Conservation (phyloP, 257 asterid genomes). For the Ilex aquifolium region DNA sequence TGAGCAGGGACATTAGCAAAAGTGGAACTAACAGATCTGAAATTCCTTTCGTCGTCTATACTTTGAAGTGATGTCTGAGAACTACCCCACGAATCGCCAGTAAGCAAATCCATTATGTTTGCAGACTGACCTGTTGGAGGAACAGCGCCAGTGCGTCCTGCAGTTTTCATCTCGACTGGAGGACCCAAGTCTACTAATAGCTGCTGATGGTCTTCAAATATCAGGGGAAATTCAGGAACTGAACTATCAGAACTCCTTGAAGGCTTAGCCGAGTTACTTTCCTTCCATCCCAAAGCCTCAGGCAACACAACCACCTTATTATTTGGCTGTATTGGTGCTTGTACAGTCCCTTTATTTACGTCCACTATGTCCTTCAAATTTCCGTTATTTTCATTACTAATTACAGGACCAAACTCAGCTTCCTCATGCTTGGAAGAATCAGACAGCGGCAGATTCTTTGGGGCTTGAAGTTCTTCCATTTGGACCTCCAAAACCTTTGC, state of each 20-base stretch:
- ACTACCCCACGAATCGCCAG: not conserved
- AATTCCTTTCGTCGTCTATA: not conserved
- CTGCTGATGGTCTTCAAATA: not conserved
- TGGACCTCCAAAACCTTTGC: not conserved
- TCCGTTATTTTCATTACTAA: not conserved
- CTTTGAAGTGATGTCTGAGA: not conserved
- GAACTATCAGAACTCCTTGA: not conserved
- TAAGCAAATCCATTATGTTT: not conserved
- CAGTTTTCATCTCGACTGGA: not conserved
- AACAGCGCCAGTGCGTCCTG: not conserved
- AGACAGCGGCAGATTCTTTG: not conserved
- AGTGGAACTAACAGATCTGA: not conserved
- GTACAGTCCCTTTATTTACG: not conserved
- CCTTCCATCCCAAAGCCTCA: not conserved
- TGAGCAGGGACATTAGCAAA: conserved; percentile 14
- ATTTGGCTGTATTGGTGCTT: not conserved
- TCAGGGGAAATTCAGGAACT: not conserved
- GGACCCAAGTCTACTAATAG: not conserved
- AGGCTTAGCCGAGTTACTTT: not conserved
- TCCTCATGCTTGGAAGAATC: not conserved
- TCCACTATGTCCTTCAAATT: not conserved
- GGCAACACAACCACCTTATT: not conserved
- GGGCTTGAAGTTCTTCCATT: not conserved
- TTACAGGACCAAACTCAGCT: not conserved
- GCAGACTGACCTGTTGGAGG: not conserved